Conservation (phyloP, 2,329 filamentous ascomycete genomes). For the Beauveria sp. region DNA sequence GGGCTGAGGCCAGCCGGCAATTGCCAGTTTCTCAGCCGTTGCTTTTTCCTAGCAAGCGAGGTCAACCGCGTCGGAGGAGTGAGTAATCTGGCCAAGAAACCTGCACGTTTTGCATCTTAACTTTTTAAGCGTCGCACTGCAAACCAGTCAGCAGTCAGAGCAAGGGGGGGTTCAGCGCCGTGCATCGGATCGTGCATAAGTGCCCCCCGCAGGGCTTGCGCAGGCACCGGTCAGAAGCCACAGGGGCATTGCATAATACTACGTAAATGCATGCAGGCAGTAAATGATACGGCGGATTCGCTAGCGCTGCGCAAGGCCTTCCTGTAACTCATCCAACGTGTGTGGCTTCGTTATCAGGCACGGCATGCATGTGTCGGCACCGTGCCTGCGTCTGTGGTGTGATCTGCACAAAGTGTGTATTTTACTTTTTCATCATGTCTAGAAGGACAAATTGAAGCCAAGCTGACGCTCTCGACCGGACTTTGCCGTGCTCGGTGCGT, state of each 20-base stretch:
- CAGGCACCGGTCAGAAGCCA: neutral
- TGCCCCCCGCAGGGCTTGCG: neutral
- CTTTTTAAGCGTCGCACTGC: neutral
- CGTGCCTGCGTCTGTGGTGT: neutral
- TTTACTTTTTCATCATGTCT: no score
- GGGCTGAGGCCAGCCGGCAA: neutral
- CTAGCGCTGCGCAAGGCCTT: neutral
- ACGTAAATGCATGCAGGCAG: neutral
- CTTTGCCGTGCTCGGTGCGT: no score
- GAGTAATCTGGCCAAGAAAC: neutral
- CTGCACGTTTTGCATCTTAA: neutral
- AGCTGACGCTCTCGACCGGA: no score
- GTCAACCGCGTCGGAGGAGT: neutral
- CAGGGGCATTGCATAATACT: neutral
- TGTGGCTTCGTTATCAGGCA: neutral
- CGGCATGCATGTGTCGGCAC: neutral
- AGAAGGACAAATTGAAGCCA: no score
- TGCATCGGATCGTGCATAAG: slow-evolving; percentile 11
- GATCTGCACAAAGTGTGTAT: neutral
- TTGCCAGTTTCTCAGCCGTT: neutral
- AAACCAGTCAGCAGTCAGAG: neutral
- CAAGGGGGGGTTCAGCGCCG: neutral
- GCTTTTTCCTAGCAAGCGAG: neutral
- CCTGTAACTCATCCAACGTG: neutral
- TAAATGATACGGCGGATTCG: neutral